A percentile compares a stretch with the other conserved stretches of the same genome.
These are phyloP conservation scores for Syzygium malaccense DNA, from an alignment of 441 rosid species.

Conservation along the genomic window DNA sequence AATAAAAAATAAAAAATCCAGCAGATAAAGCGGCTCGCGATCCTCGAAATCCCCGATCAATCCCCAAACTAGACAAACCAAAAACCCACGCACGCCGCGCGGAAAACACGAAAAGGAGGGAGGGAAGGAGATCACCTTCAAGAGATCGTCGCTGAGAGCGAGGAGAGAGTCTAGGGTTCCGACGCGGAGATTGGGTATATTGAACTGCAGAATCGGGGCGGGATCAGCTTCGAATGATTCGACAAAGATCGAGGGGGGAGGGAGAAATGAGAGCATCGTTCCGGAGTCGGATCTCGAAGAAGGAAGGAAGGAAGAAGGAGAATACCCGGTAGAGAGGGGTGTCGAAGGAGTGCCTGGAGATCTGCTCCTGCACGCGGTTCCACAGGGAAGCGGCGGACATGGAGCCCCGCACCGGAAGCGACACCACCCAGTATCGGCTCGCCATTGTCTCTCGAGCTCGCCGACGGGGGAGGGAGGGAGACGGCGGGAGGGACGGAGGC, in stretches of 20 bases:
- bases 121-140: slow-evolving; percentile 40
- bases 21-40: background rate
- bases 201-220: slow-evolving; percentile 47
- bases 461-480: background rate
- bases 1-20: background rate
- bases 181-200: slow-evolving; percentile 92
- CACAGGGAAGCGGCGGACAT: slow-evolving; percentile 54
- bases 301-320: background rate
- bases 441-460: slow-evolving; percentile 38
- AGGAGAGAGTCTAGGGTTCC: slow-evolving; percentile 98
- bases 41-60: background rate
- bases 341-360: slow-evolving; percentile 93
- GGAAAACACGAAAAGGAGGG: background rate
- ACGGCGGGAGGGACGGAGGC: no score
- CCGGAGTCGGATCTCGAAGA: background rate
- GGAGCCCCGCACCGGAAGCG: slow-evolving; percentile 76
- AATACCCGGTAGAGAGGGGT: slow-evolving; percentile 91
- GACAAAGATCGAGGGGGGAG: background rate
- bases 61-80: background rate
- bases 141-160: slow-evolving; percentile 88
- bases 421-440: slow-evolving; percentile 83
- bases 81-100: background rate
- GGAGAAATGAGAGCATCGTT: background rate
- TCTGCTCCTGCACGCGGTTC: slow-evolving; percentile 79
- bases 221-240: background rate